A percentile compares a stretch with the other conserved stretches of the same genome.
Conservation (phyloP, 495 filamentous ascomycete species). For the Penicillium lividum region DNA sequence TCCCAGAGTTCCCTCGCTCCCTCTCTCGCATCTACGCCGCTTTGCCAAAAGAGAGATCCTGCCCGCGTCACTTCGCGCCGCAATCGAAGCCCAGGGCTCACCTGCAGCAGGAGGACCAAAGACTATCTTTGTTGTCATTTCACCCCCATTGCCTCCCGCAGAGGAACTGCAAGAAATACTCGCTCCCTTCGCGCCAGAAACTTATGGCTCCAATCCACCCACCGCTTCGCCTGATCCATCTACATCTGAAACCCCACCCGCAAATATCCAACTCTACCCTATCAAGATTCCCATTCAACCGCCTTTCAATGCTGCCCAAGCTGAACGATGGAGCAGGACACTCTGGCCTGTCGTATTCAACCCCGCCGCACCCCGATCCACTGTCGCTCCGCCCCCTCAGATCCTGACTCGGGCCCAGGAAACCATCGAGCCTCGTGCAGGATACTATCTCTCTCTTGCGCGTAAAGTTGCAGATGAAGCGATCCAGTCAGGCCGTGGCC, state of each 20-base stretch:
- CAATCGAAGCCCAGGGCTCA: conserved; percentile 25
- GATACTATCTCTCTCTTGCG: conserved; percentile 69
- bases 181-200: conserved; percentile 34
- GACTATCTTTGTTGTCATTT: conserved; percentile 42
- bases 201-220: neutral
- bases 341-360: conserved; percentile 93
- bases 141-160: conserved; percentile 36
- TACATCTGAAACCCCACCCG: conserved; percentile 19
- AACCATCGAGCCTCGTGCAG: conserved; percentile 55
- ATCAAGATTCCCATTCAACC: conserved; percentile 71
- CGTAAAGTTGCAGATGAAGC: conserved; percentile 60
- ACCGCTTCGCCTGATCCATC: conserved; percentile 2
- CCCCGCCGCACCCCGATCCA: conserved; percentile 59
- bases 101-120: conserved; percentile 11
- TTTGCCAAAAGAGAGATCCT: conserved; percentile 73
- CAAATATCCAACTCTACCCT: conserved; percentile 41
- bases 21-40: conserved; percentile 77
- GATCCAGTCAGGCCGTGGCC: conserved; percentile 58
- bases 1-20: conserved; percentile 56
- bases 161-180: conserved; percentile 33
- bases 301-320: conserved; percentile 73
- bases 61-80: conserved; percentile 47
- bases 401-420: conserved; percentile 58
- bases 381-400: conserved; percentile 48
- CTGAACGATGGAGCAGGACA: conserved; percentile 68